Evolutionary conservation across 1,284 basidiomycete species (phyloP).

Genomic region (Naganishia albida): DNA sequence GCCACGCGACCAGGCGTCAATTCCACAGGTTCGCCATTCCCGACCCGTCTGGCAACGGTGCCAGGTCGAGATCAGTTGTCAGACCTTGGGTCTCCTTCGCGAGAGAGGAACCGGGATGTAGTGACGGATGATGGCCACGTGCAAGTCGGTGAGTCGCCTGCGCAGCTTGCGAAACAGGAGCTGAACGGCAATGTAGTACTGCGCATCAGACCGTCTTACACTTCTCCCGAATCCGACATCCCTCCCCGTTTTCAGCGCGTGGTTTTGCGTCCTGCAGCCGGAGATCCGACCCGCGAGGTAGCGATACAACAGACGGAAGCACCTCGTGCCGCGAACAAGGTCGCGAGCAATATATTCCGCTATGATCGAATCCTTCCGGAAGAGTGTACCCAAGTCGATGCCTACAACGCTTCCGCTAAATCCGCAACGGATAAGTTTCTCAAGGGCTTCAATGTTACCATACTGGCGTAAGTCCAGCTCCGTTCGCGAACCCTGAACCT

Average conservation of each 20-base stretch:
- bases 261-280: constrained; percentile 69
- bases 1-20: background rate
- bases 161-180: background rate
- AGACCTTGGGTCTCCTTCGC: background rate
- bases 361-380: constrained; percentile 93
- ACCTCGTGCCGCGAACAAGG: constrained; percentile 51
- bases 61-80: constrained; percentile 15
- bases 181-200: constrained; percentile 63
- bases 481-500: background rate
- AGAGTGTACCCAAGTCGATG: constrained; percentile 74
- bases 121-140: constrained; percentile 8
- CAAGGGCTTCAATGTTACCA: constrained; percentile 95
- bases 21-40: constrained; percentile 7
- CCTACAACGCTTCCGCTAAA: constrained; percentile 80
- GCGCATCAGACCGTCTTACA: constrained; percentile 84
- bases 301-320: constrained; percentile 63
- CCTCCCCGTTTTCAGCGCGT: constrained; percentile 90
- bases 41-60: constrained; percentile 6
- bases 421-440: constrained; percentile 87
- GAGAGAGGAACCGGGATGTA: background rate
- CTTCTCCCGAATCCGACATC: constrained; percentile 77
- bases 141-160: constrained; percentile 27
- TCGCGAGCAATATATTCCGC: constrained; percentile 79
- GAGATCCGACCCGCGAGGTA: constrained; percentile 64
- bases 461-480: constrained; percentile 69